Evolutionary conservation across 148 eudicot species (phyloP), one percentile per base, ranked within the genome.

Genomic region (Rhododendron simsii): DNA sequence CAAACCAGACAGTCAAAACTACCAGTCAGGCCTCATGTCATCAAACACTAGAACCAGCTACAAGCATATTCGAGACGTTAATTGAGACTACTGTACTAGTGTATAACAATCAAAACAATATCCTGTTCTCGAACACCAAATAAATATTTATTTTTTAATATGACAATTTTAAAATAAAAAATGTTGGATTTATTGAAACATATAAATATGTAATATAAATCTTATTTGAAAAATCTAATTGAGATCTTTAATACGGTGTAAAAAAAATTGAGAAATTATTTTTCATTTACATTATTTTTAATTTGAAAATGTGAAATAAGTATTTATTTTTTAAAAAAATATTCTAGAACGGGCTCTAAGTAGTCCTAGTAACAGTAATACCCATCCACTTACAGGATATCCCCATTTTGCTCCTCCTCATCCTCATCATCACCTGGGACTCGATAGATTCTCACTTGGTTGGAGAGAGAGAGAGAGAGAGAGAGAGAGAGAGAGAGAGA

Each of bases 1-100:
- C 59, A 55, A 55, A 13, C 53, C 50, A 47, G 50, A 47, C 81
- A 15, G 73, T 84, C 86, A 84, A 76, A 84, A 76, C 86, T 39
- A 53, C 86, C 86, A 55, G 86, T 33, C 53, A 41, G 16, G 37
- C n/a, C 47, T 39, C 39, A 5, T 13, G 30, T 15, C 7, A 28
- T 69, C 75, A 13, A 28, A 69, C 75, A 13, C 78, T 37, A 75
- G 41, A 30, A 30, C 44, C 78, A 71, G 35, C 76, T 30, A 71
- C 39, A 71, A 71, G 18, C 76, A 73, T 30, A 21, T 73, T 73
- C 37, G 0, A 73, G 41, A 73, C 7, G 41, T 15, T 67, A 67
- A 67, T 20, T 59, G 65, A 51, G 13, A 48, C 45, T 41, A 41
- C 45, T 41, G 45, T 6, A 41, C 45, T 48, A 53, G 57, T 53